phyloP scores from a whole-genome alignment of 805 yeast species.

The Kazachstania taianensis region DNA sequence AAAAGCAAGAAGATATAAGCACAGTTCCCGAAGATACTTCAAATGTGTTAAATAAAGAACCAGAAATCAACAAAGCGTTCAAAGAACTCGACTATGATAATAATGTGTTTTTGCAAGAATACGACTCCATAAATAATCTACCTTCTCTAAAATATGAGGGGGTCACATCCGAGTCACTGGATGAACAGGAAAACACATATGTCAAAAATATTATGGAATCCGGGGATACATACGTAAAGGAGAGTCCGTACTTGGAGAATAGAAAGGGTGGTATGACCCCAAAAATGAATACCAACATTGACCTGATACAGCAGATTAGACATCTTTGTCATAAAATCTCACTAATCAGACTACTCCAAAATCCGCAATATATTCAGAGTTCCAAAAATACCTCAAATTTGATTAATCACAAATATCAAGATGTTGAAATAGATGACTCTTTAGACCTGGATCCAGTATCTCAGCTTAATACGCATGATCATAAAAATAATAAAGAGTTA shows the following conservation, averaged over 20 bases:
- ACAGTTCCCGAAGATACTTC: slow-evolving; percentile 4
- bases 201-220: slow-evolving; percentile 33
- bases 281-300: slow-evolving; percentile 54
- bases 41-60: background rate
- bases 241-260: slow-evolving; percentile 31
- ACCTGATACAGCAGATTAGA: slow-evolving; percentile 78
- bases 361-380: slow-evolving; percentile 16
- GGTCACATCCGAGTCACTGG: slow-evolving; percentile 36
- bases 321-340: slow-evolving; percentile 82
- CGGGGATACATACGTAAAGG: slow-evolving; percentile 29
- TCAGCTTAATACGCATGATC: slow-evolving; percentile 59
- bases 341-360: slow-evolving; percentile 79
- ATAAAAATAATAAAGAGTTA: slow-evolving; percentile 41
- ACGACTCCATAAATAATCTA: slow-evolving; percentile 70
- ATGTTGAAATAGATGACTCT: slow-evolving; percentile 43
- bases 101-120: slow-evolving; percentile 65
- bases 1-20: slow-evolving; percentile 18
- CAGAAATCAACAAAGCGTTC: slow-evolving; percentile 30
- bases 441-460: slow-evolving; percentile 79
- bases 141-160: slow-evolving; percentile 58
- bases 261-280: slow-evolving; percentile 48
- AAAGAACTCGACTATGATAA: slow-evolving; percentile 42
- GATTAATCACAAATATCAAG: slow-evolving; percentile 18
- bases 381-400: slow-evolving; percentile 14
- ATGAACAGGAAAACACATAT: slow-evolving; percentile 36